phyloP scores from a whole-genome alignment of 257 asterid species.

The Salvia hispanica region DNA sequence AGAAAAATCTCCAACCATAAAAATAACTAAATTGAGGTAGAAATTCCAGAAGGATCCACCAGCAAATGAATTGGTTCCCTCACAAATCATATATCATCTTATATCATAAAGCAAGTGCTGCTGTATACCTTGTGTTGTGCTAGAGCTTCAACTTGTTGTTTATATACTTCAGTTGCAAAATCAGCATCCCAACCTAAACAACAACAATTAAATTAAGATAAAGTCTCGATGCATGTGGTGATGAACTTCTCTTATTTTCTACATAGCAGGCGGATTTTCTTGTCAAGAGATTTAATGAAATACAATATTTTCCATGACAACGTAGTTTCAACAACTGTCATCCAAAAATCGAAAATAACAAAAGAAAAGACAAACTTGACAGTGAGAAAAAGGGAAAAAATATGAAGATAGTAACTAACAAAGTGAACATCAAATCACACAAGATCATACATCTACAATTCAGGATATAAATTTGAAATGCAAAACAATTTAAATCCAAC shows the following conservation, averaged over 20 bases:
- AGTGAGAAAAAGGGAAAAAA: neutral
- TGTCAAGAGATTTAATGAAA: constrained; percentile 10
- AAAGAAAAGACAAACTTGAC: neutral
- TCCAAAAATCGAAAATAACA: neutral
- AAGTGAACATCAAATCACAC: constrained; percentile 16
- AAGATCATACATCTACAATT: constrained; percentile 3
- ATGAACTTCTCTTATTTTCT: constrained; percentile 15
- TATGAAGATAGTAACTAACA: neutral
- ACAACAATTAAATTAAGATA: constrained; percentile 30
- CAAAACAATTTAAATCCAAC: constrained; percentile 19
- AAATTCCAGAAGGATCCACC: constrained; percentile 16
- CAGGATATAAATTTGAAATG: constrained; percentile 7
- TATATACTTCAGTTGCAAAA: constrained; percentile 91
- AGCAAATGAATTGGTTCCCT: neutral
- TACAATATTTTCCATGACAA: neutral
- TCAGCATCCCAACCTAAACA: constrained; percentile 95
- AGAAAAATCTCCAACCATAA: constrained; percentile 19
- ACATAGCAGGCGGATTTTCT: neutral
- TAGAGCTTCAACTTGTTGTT: constrained; percentile 89
- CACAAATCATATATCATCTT: neutral
- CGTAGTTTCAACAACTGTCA: neutral
- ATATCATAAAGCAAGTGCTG: constrained; percentile 6
- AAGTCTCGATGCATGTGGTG: constrained; percentile 23
- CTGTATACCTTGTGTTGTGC: constrained; percentile 82
- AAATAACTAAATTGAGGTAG: constrained; percentile 13